Evolutionary conservation across 768 basidiomycete species (phyloP).

Genomic region (Pleurotus ostreatus): DNA sequence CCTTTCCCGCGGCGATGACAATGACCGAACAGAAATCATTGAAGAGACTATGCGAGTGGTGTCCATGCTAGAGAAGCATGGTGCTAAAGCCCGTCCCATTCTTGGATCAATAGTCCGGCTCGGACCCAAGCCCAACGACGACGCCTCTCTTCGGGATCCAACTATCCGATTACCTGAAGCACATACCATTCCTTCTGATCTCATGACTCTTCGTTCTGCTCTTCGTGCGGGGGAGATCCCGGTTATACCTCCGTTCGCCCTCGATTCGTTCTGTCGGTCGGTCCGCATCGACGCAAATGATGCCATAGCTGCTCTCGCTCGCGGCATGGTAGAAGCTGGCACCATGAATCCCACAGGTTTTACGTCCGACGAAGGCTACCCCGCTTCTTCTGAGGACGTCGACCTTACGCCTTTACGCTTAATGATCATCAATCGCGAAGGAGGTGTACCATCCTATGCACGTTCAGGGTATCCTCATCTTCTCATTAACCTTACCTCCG

Average conservation of each 20-base stretch:
- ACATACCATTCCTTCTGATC: constrained; percentile 75
- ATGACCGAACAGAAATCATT: constrained; percentile 61
- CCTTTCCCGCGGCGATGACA: constrained; percentile 60
- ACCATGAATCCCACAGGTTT: constrained; percentile 24
- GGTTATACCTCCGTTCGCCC: constrained; percentile 87
- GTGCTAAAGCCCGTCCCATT: constrained; percentile 84
- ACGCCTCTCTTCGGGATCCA: constrained; percentile 22
- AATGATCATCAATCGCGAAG: constrained; percentile 96
- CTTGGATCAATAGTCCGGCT: constrained; percentile 83
- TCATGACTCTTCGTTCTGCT: constrained; percentile 83
- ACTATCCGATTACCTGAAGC: constrained; percentile 58
- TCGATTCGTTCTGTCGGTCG: constrained; percentile 87
- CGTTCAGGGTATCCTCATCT: constrained; percentile 93
- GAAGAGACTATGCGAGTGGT: constrained; percentile 88
- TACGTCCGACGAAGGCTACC: constrained; percentile 28
- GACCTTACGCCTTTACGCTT: constrained; percentile 93
- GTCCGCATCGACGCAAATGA: constrained; percentile 84
- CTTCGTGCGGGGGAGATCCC: constrained; percentile 94
- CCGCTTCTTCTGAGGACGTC: constrained; percentile 43
- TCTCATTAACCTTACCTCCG: constrained; percentile 88
- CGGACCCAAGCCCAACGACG: constrained; percentile 64
- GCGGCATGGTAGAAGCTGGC: constrained; percentile 71
- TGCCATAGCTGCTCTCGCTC: constrained; percentile 81
- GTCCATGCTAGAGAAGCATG: constrained; percentile 75
- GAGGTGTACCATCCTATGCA: constrained; percentile 96